Evolutionary conservation across 2,329 filamentous ascomycete species (phyloP).

Genomic region (Nothophoma quercina): DNA sequence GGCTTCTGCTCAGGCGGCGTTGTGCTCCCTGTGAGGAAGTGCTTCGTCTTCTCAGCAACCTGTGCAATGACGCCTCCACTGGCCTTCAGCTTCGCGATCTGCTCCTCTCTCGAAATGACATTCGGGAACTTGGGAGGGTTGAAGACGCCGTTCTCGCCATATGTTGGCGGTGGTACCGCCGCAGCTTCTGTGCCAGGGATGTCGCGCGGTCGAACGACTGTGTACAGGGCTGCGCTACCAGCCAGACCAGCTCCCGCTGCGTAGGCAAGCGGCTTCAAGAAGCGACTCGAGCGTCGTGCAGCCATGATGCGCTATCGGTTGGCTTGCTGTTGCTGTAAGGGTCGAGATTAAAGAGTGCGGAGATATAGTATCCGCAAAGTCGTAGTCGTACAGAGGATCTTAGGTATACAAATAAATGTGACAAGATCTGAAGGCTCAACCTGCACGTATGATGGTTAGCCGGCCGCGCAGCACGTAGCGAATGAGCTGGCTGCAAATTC

Average conservation of each 20-base stretch:
- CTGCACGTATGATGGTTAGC: conserved; percentile 12
- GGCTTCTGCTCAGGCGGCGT: conserved; percentile 33
- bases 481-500: conserved; percentile 8
- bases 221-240: conserved; percentile 65
- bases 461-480: conserved; percentile 16
- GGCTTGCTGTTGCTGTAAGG: conserved; percentile 16
- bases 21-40: conserved; percentile 45
- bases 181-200: conserved; percentile 74
- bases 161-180: conserved; percentile 74
- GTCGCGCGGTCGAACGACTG: conserved; percentile 73
- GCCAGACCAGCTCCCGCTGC: conserved; percentile 62
- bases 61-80: conserved; percentile 54
- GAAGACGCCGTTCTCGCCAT: conserved; percentile 72
- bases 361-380: conserved; percentile 3
- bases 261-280: conserved; percentile 67
- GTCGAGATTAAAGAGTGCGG: neutral
- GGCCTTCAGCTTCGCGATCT: conserved; percentile 67
- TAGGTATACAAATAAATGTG: conserved; percentile 9
- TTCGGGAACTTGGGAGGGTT: conserved; percentile 71
- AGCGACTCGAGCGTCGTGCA: conserved; percentile 50
- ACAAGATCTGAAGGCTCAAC: conserved; percentile 11
- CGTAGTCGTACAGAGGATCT: neutral
- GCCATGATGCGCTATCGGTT: conserved; percentile 38
- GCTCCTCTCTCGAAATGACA: conserved; percentile 68
- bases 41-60: conserved; percentile 51